Evolutionary conservation across 2,329 filamentous ascomycete species (phyloP), one percentile per base, ranked within the genome.

Genomic region (Pseudofabraea citricarpa): DNA sequence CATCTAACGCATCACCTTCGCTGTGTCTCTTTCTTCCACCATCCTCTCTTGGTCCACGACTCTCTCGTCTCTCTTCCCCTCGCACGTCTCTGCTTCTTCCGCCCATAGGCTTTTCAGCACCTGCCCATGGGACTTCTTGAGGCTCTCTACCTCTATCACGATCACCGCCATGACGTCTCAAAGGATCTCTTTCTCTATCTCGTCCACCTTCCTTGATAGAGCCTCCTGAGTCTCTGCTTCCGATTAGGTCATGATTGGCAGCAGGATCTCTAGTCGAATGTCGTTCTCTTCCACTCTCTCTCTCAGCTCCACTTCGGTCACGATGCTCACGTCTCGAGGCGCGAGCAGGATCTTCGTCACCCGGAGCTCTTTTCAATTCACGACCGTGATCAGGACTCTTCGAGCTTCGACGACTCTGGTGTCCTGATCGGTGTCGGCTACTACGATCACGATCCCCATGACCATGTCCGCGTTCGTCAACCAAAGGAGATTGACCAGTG

Each of bases 1-100:
- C 69, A 71, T 45, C 52, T 54, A 1, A 51, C 67, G 8, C 70
- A 71, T 70, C 33, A 50, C 64, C 59, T 21, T 63, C 57, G 19
- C 50, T 49, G 19, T 55, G 51, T 50, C 61, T 46, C 51, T 63
- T 61, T 36, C 59, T 52, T 26, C 51, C 51, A 7, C 51, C 45
- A 29, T 46, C 51, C 12, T 52, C 54, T 45, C 56, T 54, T 19
- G 45, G 50, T 20, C 49, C 51, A 12, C 55, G 51, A 37, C 41
- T 48, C 36, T 60, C 58, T 15, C 55, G 52, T 36, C 53, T 50
- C 9, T 55, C 56, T 37, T 53, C 50, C 7, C 50, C 47, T 44
- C 49, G 46, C 15, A 36, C 15, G 29, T 53, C 51, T 31, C 52
- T 41, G 12, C 46, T 52, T 39, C 51, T 41, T 31, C 48, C 49